Evolutionary conservation across 345 rosid species (phyloP), one percentile per base, ranked within the genome.

Genomic region (Euphorbia pulcherrima): DNA sequence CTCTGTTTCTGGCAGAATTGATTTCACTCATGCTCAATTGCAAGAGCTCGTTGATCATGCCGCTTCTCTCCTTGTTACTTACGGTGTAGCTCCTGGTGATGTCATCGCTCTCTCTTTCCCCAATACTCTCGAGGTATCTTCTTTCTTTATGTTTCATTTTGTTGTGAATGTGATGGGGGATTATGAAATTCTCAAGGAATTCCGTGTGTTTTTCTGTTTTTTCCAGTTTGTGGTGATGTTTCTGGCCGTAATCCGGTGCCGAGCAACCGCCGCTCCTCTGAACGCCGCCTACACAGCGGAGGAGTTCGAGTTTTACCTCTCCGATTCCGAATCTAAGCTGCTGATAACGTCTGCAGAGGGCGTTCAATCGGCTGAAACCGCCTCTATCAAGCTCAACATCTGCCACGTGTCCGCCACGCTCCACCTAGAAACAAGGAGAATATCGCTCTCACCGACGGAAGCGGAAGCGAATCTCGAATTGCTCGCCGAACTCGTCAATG

Each of bases 291-390:
- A 88, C 80, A 88, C 90, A 1, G 78, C 79, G 5, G 92, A 88
- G 77, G 92, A 88, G 65, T 85, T 85, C 76, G 92, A 84, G 82
- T 88, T 88, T 68, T 88, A 84, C 78, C 84, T 88, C 28, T 68
- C 90, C 1, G 92, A 88, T 60, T 88, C 92, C 3, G 88, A 85
- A 37, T 85, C 92, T 6, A 88, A 85, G 80, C 68, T 88, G 12
- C 77, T 88, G 4, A 7, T 88, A 46, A 68, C 77, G 24, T 61
- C 82, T 0, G 65, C 24, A 16, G 86, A 79, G 40, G 86, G 88
- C 47, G 67, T 63, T 68, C 18, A 60, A 14, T 12, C 87, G n/a
- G 92, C 88, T 58, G 73, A 76, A 67, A 59, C 79, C 47, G 88
- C 92, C 0, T 87, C 90, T 47, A 65, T 83, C 62, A 82, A 82